These are phyloP conservation scores for Kodamaea sp. DNA, from an alignment of 1,139 yeast genomes.

Conservation along the genomic window DNA sequence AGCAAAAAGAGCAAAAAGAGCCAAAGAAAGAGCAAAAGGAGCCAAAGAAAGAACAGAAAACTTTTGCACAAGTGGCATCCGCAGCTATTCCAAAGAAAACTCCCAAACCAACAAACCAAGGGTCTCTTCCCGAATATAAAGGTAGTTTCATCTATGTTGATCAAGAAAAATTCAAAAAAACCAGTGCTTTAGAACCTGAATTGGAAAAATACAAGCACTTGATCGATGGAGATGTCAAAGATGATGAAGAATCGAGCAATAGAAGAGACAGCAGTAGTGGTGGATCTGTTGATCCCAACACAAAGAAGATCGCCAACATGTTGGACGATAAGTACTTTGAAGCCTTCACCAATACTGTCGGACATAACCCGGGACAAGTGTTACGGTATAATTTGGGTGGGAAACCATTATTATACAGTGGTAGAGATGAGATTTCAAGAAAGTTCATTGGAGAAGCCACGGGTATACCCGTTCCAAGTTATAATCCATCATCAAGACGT, in stretches of 20 bases:
- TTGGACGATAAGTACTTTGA: constrained; percentile 77
- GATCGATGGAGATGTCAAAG: constrained; percentile 39
- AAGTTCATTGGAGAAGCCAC: constrained; percentile 31
- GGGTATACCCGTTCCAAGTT: constrained; percentile 49
- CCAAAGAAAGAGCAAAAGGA: constrained; percentile 5
- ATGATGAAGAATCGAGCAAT: constrained; percentile 7
- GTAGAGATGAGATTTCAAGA: constrained; percentile 53
- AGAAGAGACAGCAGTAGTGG: constrained; percentile 9
- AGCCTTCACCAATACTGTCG: constrained; percentile 67
- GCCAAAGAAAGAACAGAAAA: constrained; percentile 2
- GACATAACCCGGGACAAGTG: constrained; percentile 82
- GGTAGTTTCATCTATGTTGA: constrained; percentile 71
- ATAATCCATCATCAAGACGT: constrained; percentile 60
- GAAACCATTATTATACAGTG: constrained; percentile 67
- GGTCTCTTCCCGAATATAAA: constrained; percentile 46
- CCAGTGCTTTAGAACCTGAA: constrained; percentile 31
- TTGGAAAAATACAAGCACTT: constrained; percentile 47
- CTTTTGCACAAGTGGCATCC: constrained; percentile 27
- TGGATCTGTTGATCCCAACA: constrained; percentile 13
- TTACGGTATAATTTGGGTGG: constrained; percentile 79
- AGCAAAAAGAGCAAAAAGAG: constrained; percentile 5
- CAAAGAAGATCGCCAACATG: constrained; percentile 43
- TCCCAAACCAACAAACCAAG: constrained; percentile 5
- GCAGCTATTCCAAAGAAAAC: constrained; percentile 14
- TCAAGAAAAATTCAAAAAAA: constrained; percentile 50